A percentile compares a stretch with the other conserved stretches of the same genome.
phyloP scores from a whole-genome alignment of 352 stramenopile species.

The Phytophthora hibernalis region DNA sequence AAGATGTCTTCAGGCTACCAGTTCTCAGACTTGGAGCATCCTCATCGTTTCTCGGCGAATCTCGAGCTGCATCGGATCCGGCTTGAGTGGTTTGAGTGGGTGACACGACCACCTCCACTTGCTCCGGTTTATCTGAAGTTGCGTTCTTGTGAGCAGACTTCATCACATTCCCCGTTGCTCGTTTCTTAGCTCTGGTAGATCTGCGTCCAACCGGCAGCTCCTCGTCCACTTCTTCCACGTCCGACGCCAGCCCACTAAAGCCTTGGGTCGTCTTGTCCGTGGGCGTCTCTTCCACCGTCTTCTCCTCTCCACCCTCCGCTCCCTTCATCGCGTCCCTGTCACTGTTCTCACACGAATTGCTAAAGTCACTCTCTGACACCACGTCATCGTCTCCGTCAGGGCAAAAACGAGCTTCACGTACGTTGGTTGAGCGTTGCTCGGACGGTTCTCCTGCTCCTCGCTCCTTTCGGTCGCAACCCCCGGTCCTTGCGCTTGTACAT shows the following conservation, averaged over 20 bases:
- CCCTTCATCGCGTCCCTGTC: background rate
- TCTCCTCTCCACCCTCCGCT: no score
- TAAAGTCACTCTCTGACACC: slow-evolving; percentile 20
- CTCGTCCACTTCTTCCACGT: slow-evolving; percentile 18
- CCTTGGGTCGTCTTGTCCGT: no score
- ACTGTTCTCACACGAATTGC: slow-evolving; percentile 24
- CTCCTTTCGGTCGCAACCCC: no score
- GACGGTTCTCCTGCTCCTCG: background rate
- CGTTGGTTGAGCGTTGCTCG: background rate
- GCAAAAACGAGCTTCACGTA: slow-evolving; percentile 14
- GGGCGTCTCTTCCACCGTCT: background rate
- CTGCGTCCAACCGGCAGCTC: background rate
- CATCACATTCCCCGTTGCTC: background rate
- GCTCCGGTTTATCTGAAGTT: no score
- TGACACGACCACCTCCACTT: background rate
- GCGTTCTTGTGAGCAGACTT: no score
- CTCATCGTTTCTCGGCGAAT: slow-evolving; percentile 2
- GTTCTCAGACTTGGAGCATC: slow-evolving; percentile 1
- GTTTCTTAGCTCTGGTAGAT: slow-evolving; percentile 7
- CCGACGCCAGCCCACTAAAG: background rate
- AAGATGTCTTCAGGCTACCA: background rate
- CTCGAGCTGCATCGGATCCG: slow-evolving; percentile 1
- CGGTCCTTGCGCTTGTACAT: slow-evolving; percentile 7
- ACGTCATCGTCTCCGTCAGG: slow-evolving; percentile 7
- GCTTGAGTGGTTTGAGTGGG: slow-evolving; percentile 19